These are phyloP conservation scores for Petasospora rhodanensis DNA, from an alignment of 1,139 yeast genomes.

Conservation along the genomic window DNA sequence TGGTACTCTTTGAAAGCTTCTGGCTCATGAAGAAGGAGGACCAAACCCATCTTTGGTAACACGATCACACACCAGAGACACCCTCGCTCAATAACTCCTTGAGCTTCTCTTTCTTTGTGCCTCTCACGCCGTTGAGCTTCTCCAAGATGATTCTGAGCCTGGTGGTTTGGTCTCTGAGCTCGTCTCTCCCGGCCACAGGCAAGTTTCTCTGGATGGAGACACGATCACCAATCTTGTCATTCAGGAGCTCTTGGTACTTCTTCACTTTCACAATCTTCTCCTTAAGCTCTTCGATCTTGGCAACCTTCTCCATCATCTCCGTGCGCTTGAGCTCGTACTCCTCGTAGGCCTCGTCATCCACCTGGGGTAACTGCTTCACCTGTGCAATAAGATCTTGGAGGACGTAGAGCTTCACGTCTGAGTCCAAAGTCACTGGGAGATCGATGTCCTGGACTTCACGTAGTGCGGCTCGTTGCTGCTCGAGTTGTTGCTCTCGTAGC, in stretches of 20 bases:
- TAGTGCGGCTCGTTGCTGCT: conserved; percentile 6
- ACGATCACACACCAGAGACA: neutral
- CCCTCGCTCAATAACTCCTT: conserved; percentile 1
- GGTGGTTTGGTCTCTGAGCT: conserved; percentile 14
- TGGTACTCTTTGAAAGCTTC: neutral
- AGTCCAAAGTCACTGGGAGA: conserved; percentile 14
- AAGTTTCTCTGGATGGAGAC: conserved; percentile 13
- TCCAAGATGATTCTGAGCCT: conserved; percentile 16
- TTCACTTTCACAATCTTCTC: conserved; percentile 6
- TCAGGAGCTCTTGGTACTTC: conserved; percentile 10
- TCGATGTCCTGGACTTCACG: conserved; percentile 9
- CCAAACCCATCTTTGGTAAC: neutral
- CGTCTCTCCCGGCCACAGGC: conserved; percentile 13
- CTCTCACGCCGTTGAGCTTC: conserved; percentile 12
- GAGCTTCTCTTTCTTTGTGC: conserved; percentile 8
- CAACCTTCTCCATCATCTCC: conserved; percentile 6
- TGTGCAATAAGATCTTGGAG: conserved; percentile 17
- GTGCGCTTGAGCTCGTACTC: conserved; percentile 12
- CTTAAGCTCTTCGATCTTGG: conserved; percentile 7
- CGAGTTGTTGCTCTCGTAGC: conserved; percentile 13
- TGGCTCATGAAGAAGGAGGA: neutral
- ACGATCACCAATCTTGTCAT: conserved; percentile 18
- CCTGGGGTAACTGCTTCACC: conserved; percentile 17
- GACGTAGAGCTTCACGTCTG: conserved; percentile 17
- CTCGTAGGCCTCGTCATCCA: conserved; percentile 5